Evolutionary conservation across 2,329 filamentous ascomycete species (phyloP).

Genomic region (Chaetomium sp.): DNA sequence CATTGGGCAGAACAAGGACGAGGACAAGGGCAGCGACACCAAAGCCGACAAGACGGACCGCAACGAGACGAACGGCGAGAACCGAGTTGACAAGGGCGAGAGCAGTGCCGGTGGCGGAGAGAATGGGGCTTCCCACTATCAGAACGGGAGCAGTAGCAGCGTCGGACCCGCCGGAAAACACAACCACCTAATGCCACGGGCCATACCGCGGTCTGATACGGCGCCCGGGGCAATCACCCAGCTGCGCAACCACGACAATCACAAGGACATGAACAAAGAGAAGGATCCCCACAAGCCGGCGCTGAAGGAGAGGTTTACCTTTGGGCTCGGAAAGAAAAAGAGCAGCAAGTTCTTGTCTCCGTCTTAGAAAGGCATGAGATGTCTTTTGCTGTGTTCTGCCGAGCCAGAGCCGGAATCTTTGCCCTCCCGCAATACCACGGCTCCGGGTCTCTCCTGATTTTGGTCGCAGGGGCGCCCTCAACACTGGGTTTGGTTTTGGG

Average conservation of each 20-base stretch:
- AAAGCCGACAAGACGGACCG: constrained; percentile 28
- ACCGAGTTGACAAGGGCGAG: constrained; percentile 33
- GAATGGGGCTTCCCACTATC: background rate
- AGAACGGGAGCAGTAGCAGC: constrained; percentile 6
- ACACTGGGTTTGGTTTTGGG: background rate
- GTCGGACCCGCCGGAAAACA: constrained; percentile 25
- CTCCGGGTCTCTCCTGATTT: background rate
- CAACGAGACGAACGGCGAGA: constrained; percentile 52
- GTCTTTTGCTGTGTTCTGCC: constrained; percentile 17
- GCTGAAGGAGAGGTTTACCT: constrained; percentile 66
- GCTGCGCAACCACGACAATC: constrained; percentile 24
- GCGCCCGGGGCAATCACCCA: constrained; percentile 28
- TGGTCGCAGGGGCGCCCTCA: background rate
- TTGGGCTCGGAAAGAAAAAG: constrained; percentile 71
- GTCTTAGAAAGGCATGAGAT: constrained; percentile 25
- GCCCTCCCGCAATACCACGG: background rate
- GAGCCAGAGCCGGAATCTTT: background rate
- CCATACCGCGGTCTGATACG: constrained; percentile 36
- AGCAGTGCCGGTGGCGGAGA: constrained; percentile 15
- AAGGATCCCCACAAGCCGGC: constrained; percentile 46
- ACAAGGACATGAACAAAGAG: constrained; percentile 27
- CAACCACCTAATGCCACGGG: constrained; percentile 33
- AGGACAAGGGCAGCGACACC: constrained; percentile 40
- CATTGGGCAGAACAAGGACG: constrained; percentile 50
- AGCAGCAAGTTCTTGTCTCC: constrained; percentile 53